Evolutionary conservation across 495 filamentous ascomycete species (phyloP), one percentile per base, ranked within the genome.

Genomic region (Aspergillus leporis): DNA sequence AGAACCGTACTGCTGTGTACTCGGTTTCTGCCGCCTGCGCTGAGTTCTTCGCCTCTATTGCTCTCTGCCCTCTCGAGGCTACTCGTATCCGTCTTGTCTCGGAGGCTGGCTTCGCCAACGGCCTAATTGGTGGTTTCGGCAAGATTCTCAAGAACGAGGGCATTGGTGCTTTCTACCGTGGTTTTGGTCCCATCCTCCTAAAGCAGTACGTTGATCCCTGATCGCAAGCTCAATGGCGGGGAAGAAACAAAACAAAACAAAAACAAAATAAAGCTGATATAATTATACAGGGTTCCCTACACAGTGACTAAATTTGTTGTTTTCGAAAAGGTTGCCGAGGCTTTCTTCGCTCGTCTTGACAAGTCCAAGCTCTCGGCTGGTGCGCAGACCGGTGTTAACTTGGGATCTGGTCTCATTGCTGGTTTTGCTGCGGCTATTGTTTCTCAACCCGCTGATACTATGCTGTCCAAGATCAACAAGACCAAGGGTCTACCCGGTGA

Each of bases 381-480:
- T 66, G 74, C 79, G 61, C 91, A 97, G 82, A 98, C 94, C 62
- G 80, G 74, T 72, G 85, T 93, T 81, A 98, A 98, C 85, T 84
- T 98, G 55, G 93, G 93, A 59, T 88, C 89, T 68, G 94, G 94
- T 89, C 86, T 98, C 65, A 85, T 97, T 66, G 94, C 94, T 70
- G 93, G 94, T 90, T 93, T 98, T 81, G 93, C 94, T 61, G 94
- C 94, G 62, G 94, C 94, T 70, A 67, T 97, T 73, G 87, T 98
- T 67, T 98, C 94, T 45, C 94, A 98, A 81, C 93, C 94, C 67
- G 94, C 94, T 72, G 94, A 98, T 77, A 98, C 93, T 71, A 98
- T 98, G 94, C 87, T 98, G 66, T 89, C 84, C 81, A 98, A 98
- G 87, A 98, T 98, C 86, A 98, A 98, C 90, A 98, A 98, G 91